phyloP scores from a whole-genome alignment of 2,329 filamentous ascomycete species.

The Diplodia corticola region DNA sequence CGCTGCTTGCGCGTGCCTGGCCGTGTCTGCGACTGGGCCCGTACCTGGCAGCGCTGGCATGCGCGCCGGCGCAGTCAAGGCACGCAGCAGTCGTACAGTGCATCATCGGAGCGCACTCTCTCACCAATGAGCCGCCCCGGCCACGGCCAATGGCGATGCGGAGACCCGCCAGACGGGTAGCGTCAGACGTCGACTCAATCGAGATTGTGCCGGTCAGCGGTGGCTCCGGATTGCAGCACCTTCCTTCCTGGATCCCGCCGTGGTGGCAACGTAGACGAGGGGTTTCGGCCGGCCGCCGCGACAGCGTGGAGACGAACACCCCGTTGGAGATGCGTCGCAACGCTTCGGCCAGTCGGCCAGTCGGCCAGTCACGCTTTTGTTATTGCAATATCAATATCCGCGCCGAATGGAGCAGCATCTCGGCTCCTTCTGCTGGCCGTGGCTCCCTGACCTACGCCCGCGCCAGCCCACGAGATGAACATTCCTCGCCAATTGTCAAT shows the following conservation, averaged over 20 bases:
- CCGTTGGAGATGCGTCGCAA: too few relatives aligned
- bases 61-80: background rate
- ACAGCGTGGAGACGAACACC: too few relatives aligned
- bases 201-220: conserved; percentile 1
- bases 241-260: background rate
- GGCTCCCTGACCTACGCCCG: too few relatives aligned
- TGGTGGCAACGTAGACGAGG: background rate
- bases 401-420: too few relatives aligned
- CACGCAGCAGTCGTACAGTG: background rate
- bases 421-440: too few relatives aligned
- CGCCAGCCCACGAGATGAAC: background rate
- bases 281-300: background rate
- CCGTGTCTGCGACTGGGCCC: background rate
- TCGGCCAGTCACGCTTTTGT: too few relatives aligned
- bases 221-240: background rate
- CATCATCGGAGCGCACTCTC: background rate
- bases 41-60: conserved; percentile 16
- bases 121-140: background rate
- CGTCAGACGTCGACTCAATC: background rate
- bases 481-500: background rate
- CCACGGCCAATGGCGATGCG: background rate
- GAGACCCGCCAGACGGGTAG: background rate
- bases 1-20: background rate
- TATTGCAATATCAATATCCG: too few relatives aligned
- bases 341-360: too few relatives aligned